Evolutionary conservation across 495 filamentous ascomycete genomes (phyloP).

Genomic region (Talaromyces adpressus): DNA sequence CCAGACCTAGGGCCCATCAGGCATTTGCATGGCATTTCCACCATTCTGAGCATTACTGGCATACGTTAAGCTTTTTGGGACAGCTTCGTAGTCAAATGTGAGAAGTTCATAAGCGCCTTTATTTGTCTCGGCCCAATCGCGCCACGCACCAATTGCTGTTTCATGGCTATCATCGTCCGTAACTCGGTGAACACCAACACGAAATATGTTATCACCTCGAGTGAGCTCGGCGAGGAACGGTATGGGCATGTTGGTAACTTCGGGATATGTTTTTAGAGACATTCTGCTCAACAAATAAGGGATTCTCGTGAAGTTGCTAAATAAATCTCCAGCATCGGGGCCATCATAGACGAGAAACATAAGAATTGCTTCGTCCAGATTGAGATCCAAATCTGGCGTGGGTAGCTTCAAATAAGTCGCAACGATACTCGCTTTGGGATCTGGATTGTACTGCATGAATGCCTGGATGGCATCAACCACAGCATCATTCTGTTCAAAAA

Average conservation of each 20-base stretch:
- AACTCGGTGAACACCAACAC: background rate
- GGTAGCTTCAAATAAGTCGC: background rate
- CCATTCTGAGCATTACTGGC: background rate
- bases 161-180: background rate
- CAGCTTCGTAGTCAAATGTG: background rate
- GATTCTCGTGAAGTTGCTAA: background rate
- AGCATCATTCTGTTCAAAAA: background rate
- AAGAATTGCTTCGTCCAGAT: background rate
- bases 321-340: background rate
- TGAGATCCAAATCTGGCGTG: background rate
- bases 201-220: background rate
- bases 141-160: background rate
- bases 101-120: background rate
- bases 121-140: background rate
- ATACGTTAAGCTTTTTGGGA: background rate
- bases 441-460: background rate
- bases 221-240: background rate
- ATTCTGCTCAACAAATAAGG: background rate
- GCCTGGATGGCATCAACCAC: background rate
- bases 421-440: background rate
- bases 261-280: background rate
- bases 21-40: background rate
- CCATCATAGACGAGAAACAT: background rate
- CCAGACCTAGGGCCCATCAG: background rate
- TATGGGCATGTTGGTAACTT: background rate